A percentile compares a stretch with the other conserved stretches of the same genome.
phyloP scores from a whole-genome alignment of 75 land plant genomes.

The Pinus taeda region DNA sequence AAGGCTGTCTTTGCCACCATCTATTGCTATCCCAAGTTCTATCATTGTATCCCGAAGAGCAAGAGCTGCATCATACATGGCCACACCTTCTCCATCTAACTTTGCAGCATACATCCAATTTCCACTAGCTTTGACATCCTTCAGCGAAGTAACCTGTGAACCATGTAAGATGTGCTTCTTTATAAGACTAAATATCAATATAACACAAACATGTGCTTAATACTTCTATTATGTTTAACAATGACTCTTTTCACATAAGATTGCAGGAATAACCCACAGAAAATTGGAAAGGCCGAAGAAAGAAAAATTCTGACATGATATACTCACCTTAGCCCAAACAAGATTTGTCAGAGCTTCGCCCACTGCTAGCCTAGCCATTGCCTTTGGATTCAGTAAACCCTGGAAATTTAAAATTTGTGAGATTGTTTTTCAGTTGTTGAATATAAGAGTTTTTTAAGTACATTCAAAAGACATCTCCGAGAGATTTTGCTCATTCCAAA shows the following conservation, averaged over 20 bases:
- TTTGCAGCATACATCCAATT: constrained; percentile 99
- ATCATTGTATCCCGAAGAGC: constrained; percentile 91
- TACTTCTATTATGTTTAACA: neutral
- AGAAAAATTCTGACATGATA: too few relatives aligned
- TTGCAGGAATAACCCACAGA: neutral
- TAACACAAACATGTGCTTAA: neutral
- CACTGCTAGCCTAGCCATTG: constrained; percentile 92
- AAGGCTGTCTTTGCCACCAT: constrained; percentile 98
- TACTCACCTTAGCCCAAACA: constrained; percentile 78
- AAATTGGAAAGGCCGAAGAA: neutral
- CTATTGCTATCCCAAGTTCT: constrained; percentile 89
- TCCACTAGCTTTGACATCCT: constrained; percentile 95
- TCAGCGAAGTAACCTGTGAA: constrained; percentile 61
- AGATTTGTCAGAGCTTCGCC: constrained; percentile 96
- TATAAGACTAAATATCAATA: neutral
- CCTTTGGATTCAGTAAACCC: constrained; percentile 84
- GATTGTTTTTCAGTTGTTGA: neutral
- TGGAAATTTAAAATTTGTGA: constrained; percentile 11
- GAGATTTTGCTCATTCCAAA: neutral
- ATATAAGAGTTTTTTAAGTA: neutral
- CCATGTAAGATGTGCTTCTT: neutral
- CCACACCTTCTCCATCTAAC: constrained; percentile 94
- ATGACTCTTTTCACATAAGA: neutral
- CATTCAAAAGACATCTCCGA: neutral
- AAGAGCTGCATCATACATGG: constrained; percentile 94